Percentiles rank a stretch among this genome's conserved stretches.
Evolutionary conservation across 148 eudicot species (phyloP).

Genomic region (Dianthus caryophyllus): DNA sequence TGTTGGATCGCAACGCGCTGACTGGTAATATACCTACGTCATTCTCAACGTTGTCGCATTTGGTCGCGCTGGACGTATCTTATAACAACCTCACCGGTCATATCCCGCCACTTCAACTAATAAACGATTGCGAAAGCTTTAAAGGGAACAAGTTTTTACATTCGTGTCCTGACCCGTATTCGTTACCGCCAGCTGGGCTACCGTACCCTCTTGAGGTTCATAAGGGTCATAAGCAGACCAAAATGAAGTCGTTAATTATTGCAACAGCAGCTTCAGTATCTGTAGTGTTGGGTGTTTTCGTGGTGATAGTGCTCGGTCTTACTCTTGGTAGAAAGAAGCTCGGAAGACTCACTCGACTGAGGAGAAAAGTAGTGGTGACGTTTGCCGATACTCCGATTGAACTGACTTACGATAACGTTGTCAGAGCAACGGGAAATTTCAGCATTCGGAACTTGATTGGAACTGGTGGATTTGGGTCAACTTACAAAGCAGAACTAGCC

Average conservation of each 20-base stretch:
- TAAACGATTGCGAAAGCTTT: constrained; percentile 40
- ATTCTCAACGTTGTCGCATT: constrained; percentile 40
- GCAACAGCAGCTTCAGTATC: constrained; percentile 42
- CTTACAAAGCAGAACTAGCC: constrained; percentile 57
- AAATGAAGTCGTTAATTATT: constrained; percentile 40
- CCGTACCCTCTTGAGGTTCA: constrained; percentile 43
- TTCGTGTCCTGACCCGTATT: constrained; percentile 44
- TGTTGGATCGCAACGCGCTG: constrained; percentile 43
- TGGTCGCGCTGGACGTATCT: constrained; percentile 39
- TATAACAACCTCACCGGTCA: constrained; percentile 57
- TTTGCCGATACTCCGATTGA: constrained; percentile 44
- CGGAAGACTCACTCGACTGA: constrained; percentile 34
- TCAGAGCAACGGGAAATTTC: constrained; percentile 52
- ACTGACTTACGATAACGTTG: constrained; percentile 47
- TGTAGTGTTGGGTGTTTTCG: constrained; percentile 36
- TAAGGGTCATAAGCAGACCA: constrained; percentile 27
- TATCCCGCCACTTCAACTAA: constrained; percentile 36
- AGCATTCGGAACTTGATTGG: constrained; percentile 51
- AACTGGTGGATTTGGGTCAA: constrained; percentile 66
- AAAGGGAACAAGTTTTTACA: constrained; percentile 41
- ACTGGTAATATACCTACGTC: constrained; percentile 46
- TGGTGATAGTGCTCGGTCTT: constrained; percentile 32
- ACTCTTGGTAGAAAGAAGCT: constrained; percentile 35
- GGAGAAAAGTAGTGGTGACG: constrained; percentile 41
- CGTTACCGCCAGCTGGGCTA: constrained; percentile 36